phyloP scores from a whole-genome alignment of 1,139 yeast genomes.

The Suhomyces choctaworum region DNA sequence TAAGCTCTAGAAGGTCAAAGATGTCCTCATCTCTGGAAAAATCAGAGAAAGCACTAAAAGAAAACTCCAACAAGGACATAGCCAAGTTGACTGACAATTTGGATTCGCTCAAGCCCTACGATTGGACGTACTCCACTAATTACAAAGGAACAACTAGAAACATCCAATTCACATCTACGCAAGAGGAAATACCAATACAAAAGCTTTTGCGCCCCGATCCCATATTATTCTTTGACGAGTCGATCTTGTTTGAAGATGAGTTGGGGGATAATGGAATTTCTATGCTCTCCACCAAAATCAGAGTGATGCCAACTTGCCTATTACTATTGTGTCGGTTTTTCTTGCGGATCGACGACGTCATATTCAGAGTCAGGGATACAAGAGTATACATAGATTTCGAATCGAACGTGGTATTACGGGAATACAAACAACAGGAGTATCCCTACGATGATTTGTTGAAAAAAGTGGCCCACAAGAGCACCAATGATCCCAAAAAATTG shows the following conservation, averaged over 20 bases:
- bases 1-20: slow-evolving; percentile 55
- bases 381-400: slow-evolving; percentile 80
- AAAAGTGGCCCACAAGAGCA: slow-evolving; percentile 37
- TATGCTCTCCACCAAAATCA: slow-evolving; percentile 68
- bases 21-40: slow-evolving; percentile 25
- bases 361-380: slow-evolving; percentile 81
- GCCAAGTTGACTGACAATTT: slow-evolving; percentile 40
- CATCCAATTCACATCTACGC: slow-evolving; percentile 23
- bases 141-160: slow-evolving; percentile 61
- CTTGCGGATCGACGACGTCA: slow-evolving; percentile 84
- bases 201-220: slow-evolving; percentile 77
- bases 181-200: slow-evolving; percentile 60
- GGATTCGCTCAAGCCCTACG: slow-evolving; percentile 68
- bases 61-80: slow-evolving; percentile 31
- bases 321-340: slow-evolving; percentile 75
- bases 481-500: slow-evolving; percentile 70
- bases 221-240: slow-evolving; percentile 84
- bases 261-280: slow-evolving; percentile 95
- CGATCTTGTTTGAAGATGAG: slow-evolving; percentile 89
- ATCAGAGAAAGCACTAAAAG: slow-evolving; percentile 32
- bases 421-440: slow-evolving; percentile 74
- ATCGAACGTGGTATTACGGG: slow-evolving; percentile 64
- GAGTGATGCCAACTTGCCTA: slow-evolving; percentile 87
- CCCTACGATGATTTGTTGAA: slow-evolving; percentile 57
- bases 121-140: slow-evolving; percentile 91